phyloP scores from a whole-genome alignment of 129 eudicot species.

The Flaveria ramosissima region DNA sequence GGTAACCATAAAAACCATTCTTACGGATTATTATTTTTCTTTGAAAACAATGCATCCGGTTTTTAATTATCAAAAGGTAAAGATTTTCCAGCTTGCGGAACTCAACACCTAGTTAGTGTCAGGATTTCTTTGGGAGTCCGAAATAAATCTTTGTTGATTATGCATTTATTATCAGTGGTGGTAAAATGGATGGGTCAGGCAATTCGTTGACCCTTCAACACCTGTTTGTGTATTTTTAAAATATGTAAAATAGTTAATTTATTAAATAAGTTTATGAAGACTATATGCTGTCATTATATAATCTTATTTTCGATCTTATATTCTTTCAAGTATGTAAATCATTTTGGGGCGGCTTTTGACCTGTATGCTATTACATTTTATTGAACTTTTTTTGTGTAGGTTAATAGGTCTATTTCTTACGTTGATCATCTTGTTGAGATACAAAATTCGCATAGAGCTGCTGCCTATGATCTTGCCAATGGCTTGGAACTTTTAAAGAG shows the following conservation, averaged over 20 bases:
- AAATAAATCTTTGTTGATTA: not conserved
- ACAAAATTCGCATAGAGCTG: conserved; percentile 73
- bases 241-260: not conserved
- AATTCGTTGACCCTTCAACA: not conserved
- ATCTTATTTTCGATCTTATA: not conserved
- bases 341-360: not conserved
- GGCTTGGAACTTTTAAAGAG: conserved; percentile 51
- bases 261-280: not conserved
- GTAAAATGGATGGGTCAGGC: not conserved
- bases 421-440: conserved; percentile 76
- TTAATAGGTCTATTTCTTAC: conserved; percentile 59
- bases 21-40: not conserved
- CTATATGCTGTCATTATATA: not conserved
- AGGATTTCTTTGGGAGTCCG: not conserved
- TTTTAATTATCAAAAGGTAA: not conserved
- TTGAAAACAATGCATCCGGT: not conserved
- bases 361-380: not conserved
- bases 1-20: conserved; percentile 46
- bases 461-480: conserved; percentile 58
- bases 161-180: not conserved
- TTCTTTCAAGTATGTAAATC: not conserved
- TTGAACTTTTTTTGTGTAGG: conserved; percentile 41
- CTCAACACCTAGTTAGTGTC: not conserved
- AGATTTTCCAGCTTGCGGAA: not conserved
- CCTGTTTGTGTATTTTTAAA: not conserved